Base-by-base conservation (phyloP, 208 protist species). In the Trypanosoma avium region DNA sequence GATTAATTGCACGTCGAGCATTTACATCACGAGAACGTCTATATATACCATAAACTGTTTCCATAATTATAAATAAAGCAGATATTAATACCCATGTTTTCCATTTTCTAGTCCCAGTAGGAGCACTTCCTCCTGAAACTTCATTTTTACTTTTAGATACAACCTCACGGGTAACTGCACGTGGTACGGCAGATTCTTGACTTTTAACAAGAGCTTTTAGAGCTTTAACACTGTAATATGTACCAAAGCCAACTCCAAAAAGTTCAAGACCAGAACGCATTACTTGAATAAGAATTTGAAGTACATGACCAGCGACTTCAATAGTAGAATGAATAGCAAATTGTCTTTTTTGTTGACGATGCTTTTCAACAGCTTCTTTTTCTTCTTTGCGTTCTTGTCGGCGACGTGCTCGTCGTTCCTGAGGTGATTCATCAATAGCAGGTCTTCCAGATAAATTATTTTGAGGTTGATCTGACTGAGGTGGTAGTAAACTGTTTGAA, bases 201-300 rank as follows among this genome's bases (percentile, higher is more conserved):
- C 47, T 65, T 56, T 70, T 84, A 3, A 84, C 74, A 45, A 93
- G 81, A 15, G 79, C 75, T 40, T 82, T 76, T 24, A 93, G 72
- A 2, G 84, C 84, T 63, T 87, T 90, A 55, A 93, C 83, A 72
- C 87, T 93, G 72, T 93, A 93, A 71, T 90, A 93, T 13, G 87
- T 90, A 32, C 87, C 87, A 68, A 93, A 91, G 57, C 84, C 86
- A 62, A 93, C 84, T 19, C 82, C 77, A 46, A 90, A 88, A 47
- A 93, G 67, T 70, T 93, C 87, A 68, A 89, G 79, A 3, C 75
- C 75, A 21, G 87, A 93, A 19, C 87, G 83, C 43, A 91, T 70
- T 1, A 84, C 73, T 71, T 93, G 87, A 21, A 93, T 77, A 13
- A 93, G 73, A 22, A 90, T 81, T 67, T 93, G 84, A 22, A 86